A percentile compares a stretch with the other conserved stretches of the same genome.
Evolutionary conservation across 257 asterid genomes (phyloP).

Genomic region (Scutellaria baicalensis): DNA sequence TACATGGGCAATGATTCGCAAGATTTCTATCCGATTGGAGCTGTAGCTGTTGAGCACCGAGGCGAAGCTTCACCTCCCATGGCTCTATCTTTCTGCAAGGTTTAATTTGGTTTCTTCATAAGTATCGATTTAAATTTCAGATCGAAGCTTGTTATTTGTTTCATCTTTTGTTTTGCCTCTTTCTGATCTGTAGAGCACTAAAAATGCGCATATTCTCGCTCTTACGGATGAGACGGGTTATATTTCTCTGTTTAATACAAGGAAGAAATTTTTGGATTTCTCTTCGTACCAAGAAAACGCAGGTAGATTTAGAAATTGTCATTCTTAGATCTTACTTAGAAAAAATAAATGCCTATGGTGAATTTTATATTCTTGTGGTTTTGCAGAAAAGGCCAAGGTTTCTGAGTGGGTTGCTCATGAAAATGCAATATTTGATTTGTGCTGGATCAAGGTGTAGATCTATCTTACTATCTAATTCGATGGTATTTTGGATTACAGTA

Average conservation of each 20-base stretch:
- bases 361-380: not conserved
- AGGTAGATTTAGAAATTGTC: slow-evolving; percentile 22
- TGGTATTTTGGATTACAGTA: not conserved
- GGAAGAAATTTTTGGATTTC: slow-evolving; percentile 37
- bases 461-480: not conserved
- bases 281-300: slow-evolving; percentile 51
- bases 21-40: slow-evolving; percentile 49
- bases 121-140: not conserved
- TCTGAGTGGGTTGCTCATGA: slow-evolving; percentile 82
- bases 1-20: slow-evolving; percentile 24
- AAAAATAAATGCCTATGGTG: no score
- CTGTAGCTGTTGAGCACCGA: slow-evolving; percentile 53
- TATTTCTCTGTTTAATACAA: slow-evolving; percentile 52
- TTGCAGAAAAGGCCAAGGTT: slow-evolving; percentile 60
- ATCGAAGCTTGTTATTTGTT: not conserved
- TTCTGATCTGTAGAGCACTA: slow-evolving; percentile 35
- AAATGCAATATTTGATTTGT: slow-evolving; percentile 79
- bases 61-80: slow-evolving; percentile 73
- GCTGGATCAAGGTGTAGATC: slow-evolving; percentile 74
- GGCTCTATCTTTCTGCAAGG: slow-evolving; percentile 91
- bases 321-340: not conserved
- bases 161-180: not conserved
- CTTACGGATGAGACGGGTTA: slow-evolving; percentile 76
- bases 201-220: slow-evolving; percentile 57
- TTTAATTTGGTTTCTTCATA: not conserved